Evolutionary conservation across 208 protist genomes (phyloP), one percentile per base, ranked within the genome.

Genomic region (Trypanosoma cruzi): DNA sequence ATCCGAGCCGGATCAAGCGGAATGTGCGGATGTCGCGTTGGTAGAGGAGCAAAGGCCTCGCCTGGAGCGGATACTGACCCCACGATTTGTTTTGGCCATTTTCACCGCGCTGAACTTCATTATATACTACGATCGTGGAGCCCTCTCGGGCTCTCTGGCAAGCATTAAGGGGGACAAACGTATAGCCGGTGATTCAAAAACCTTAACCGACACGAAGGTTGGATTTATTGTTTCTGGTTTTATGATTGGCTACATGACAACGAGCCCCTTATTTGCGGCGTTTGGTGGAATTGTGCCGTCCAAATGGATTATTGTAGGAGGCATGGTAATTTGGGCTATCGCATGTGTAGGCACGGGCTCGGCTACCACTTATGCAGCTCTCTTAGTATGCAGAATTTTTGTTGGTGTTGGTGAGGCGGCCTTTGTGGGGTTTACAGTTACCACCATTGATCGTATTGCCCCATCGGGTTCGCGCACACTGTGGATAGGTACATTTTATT

Each of bases 401-500:
- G 87, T 89, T 20, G 90, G 93, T 8, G 78, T 96, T 18, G 85
- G 90, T 16, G 89, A 96, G 68, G 93, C 90, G 1, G 86, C 88
- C 4, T 96, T 90, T 73, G 77, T 90, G 2, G 90, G 89, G 10
- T 91, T 92, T 58, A 82, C 80, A 4, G 79, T 94, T 3, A 95
- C 91, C 16, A 86, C 89, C 18, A 90, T 96, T 31, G 89, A 95
- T 66, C 81, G 79, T 65, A 89, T 95, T 46, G 90, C 91, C 0
- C 91, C 93, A 13, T 29, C 54, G 3, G 29, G 56, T 1, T 63
- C 49, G 18, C 88, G 89, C 32, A 96, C 89, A 29, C 65, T 84
- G 49, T 97, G 84, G 80, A 85, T 96, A 36, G 89, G 88, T 50
- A 74, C 82, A 61, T 96, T 93, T 65, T 97, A 93, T 70, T 81